Base-by-base conservation (phyloP, 495 filamentous ascomycete genomes). In the Podospora australis region DNA sequence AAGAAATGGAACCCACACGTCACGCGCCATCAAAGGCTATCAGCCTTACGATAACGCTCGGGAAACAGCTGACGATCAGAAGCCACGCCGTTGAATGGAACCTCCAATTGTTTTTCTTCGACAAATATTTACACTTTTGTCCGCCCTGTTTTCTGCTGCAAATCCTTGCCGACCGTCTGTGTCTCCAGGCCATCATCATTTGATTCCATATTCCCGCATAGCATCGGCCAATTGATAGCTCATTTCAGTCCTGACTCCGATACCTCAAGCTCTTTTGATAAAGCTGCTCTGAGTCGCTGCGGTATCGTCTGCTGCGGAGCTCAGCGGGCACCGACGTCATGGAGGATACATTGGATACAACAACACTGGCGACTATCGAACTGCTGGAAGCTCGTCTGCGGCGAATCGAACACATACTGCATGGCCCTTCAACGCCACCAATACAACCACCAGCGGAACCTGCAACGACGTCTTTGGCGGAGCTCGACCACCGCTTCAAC, bases 371-470 rank as follows among this genome's bases (percentile, higher is more conserved):
- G 24, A 91, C 90, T 1, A 79, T 94, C 39, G 80, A 83, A 26
- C 74, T 87, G 41, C 83, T 96, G 4, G 84, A 90, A 55, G 70
- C 71, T n/a, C 84, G 90, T 29, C 74, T 96, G 25, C 72, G 74
- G 39, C 77, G 85, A 21, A 70, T 94, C 39, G 81, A 88, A 52
- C 90, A 84, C 65, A 72, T 85, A 24, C 71, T 96, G 39, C 80
- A 80, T 52, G 88, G 88, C 2, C 50, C 62, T 16, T 53, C 62
- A 0, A 29, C 54, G 60, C 70, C 59, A 22, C 54, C 56, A 29
- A 63, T 64, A 11, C 50, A 54, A 25, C 53, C 61, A 64, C 71
- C 75, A 56, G 63, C 52, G 53, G 64, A 52, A 34, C 67, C 66
- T 50, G 75, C 64, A 1, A 66, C 72, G 11, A 66, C 72, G 22